These are phyloP conservation scores for Blastobotrys muscicola DNA, from an alignment of 805 yeast species.

Conservation along the genomic window DNA sequence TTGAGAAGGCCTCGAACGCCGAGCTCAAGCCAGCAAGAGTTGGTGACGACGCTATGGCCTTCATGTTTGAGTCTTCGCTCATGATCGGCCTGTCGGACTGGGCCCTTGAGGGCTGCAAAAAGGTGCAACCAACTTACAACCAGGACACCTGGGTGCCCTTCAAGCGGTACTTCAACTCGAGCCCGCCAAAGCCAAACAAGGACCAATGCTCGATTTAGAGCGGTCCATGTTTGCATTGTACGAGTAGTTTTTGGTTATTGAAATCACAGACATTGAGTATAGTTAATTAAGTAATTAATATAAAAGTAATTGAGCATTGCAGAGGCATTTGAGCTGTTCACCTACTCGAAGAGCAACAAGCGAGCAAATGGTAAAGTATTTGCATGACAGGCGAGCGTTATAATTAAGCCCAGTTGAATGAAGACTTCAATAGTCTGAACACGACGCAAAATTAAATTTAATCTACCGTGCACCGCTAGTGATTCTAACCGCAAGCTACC, in stretches of 20 bases:
- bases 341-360: conserved; percentile 1
- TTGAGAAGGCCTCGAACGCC: conserved; percentile 17
- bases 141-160: conserved; percentile 15
- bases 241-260: neutral
- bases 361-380: too few relatives aligned
- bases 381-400: too few relatives aligned
- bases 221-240: neutral
- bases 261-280: neutral
- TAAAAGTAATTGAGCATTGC: too few relatives aligned
- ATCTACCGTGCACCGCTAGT: too few relatives aligned
- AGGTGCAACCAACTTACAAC: conserved; percentile 16
- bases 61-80: conserved; percentile 22
- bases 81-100: conserved; percentile 20
- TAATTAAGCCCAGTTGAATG: too few relatives aligned
- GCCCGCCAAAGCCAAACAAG: neutral
- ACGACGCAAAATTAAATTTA: too few relatives aligned
- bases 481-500: too few relatives aligned
- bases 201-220: too few relatives aligned
- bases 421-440: too few relatives aligned
- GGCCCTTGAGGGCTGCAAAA: conserved; percentile 14
- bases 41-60: conserved; percentile 23
- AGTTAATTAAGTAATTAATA: neutral
- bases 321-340: too few relatives aligned
- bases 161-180: conserved; percentile 5
- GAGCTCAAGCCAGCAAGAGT: conserved; percentile 17